These are phyloP conservation scores for Talaromyces liani DNA, from an alignment of 495 filamentous ascomycete genomes.

Conservation along the genomic window DNA sequence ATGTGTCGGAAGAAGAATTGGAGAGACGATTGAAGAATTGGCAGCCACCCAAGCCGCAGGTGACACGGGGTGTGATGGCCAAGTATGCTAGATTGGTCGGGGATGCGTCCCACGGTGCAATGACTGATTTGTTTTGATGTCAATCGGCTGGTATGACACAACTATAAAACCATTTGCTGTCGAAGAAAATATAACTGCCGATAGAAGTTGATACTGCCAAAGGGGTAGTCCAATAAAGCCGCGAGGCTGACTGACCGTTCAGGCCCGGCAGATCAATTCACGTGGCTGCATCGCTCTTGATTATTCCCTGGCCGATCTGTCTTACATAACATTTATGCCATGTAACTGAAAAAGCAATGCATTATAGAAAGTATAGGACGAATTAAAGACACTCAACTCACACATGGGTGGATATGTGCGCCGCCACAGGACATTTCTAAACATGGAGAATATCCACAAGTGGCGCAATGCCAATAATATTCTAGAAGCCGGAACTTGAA, in stretches of 20 bases:
- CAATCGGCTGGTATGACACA: background rate
- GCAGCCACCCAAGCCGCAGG: conserved; percentile 63
- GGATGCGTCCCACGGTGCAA: conserved; percentile 65
- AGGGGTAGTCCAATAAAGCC: background rate
- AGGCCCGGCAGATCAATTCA: background rate
- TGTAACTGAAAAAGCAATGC: background rate
- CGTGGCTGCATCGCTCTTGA: background rate
- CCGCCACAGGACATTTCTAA: background rate
- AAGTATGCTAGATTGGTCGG: conserved; percentile 79
- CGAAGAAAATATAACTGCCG: background rate
- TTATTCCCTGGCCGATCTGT: background rate
- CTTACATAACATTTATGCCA: background rate
- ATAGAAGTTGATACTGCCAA: background rate
- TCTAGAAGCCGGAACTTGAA: background rate
- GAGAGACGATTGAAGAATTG: conserved; percentile 57
- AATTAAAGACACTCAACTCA: background rate
- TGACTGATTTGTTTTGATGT: conserved; percentile 43
- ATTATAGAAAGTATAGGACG: background rate
- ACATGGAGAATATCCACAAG: background rate
- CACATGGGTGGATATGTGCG: background rate
- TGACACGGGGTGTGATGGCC: conserved; percentile 80
- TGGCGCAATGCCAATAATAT: background rate
- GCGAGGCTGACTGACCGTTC: background rate
- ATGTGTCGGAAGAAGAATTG: conserved; percentile 71
- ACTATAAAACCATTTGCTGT: too few species aligned